Base-by-base conservation (phyloP, 768 basidiomycete genomes). In the Gloeophyllum trabeum region DNA sequence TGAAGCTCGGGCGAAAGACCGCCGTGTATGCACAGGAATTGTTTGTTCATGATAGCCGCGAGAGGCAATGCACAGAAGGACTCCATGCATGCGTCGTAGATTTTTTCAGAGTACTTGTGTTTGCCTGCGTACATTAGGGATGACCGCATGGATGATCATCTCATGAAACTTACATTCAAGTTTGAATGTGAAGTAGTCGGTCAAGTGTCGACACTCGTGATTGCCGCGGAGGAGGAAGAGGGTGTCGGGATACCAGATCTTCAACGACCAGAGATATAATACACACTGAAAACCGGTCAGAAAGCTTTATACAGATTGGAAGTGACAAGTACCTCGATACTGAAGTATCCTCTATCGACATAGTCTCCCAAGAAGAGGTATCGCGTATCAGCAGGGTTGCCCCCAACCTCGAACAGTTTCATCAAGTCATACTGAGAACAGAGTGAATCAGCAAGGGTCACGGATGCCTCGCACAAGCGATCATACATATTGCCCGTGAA, bases 181-280 rank as follows among this genome's bases (percentile, higher is more conserved):
- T 63, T 96, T 98, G 74, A 98, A 98, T 25, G 93, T 98, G 58
- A 96, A 98, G 62, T 98, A 97, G 56, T 98, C 93, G 18, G 94
- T 99, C 59, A 98, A 65, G 66, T 98, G 96, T 39, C 96, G 81
- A 59, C 96, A 99, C 67, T 99, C 96, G 61, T 99, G 96, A 55
- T 99, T 99, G 39, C 96, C 96, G 39, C 96, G 88, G 25, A 99
- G 74, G 30, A 99, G 76, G 72, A 94, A 97, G 26, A 98, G 70
- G 21, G 93, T 96, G 51, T 93, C 81, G 40, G 96, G 96, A 61
- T 97, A 98, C 92, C 94, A 97, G 60, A 99, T 97, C 70, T 99
- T 99, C 61, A 99, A 71, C 2, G 91, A 76, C 93, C 93, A 99
- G 22, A 99, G 73, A 61, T 99, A 99, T 36, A 98, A 67, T 16